These are phyloP conservation scores for Rubroboletus pulcherrimus DNA, from an alignment of 768 basidiomycete genomes.

Conservation along the genomic window DNA sequence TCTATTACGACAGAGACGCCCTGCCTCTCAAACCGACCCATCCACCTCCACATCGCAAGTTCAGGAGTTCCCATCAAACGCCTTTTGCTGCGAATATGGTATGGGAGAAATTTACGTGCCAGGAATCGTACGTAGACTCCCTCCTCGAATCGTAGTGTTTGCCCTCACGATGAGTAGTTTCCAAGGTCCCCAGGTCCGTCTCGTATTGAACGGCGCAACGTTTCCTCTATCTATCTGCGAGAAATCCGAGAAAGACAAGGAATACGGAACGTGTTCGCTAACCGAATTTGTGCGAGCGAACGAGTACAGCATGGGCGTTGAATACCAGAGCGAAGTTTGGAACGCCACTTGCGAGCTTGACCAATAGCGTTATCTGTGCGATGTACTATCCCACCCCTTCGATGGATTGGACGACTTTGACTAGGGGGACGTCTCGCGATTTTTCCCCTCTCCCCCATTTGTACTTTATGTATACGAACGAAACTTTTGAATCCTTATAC, in stretches of 20 bases:
- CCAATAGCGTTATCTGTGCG: neutral
- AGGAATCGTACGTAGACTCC: slow-evolving; percentile 26
- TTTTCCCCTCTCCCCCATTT: too few species aligned
- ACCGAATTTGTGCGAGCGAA: slow-evolving; percentile 32
- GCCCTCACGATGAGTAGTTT: slow-evolving; percentile 22
- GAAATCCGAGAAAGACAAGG: slow-evolving; percentile 21
- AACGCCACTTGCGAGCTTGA: slow-evolving; percentile 34
- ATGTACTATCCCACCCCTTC: neutral
- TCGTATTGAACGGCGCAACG: slow-evolving; percentile 38
- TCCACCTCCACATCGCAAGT: slow-evolving; percentile 31
- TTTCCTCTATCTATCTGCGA: slow-evolving; percentile 36
- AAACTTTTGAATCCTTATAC: too few species aligned
- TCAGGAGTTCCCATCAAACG: slow-evolving; percentile 34
- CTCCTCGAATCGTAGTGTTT: neutral
- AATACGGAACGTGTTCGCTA: slow-evolving; percentile 38
- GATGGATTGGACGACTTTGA: neutral
- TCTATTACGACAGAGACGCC: slow-evolving; percentile 26
- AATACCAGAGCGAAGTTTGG: slow-evolving; percentile 34
- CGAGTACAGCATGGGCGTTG: slow-evolving; percentile 18
- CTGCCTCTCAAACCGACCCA: slow-evolving; percentile 26
- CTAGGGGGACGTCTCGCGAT: neutral
- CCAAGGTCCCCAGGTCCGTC: slow-evolving; percentile 36
- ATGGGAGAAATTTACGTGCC: slow-evolving; percentile 42
- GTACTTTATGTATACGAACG: neutral
- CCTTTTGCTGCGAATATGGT: slow-evolving; percentile 42